phyloP scores from a whole-genome alignment of 2,329 filamentous ascomycete species.

The Botrytis deweyae region DNA sequence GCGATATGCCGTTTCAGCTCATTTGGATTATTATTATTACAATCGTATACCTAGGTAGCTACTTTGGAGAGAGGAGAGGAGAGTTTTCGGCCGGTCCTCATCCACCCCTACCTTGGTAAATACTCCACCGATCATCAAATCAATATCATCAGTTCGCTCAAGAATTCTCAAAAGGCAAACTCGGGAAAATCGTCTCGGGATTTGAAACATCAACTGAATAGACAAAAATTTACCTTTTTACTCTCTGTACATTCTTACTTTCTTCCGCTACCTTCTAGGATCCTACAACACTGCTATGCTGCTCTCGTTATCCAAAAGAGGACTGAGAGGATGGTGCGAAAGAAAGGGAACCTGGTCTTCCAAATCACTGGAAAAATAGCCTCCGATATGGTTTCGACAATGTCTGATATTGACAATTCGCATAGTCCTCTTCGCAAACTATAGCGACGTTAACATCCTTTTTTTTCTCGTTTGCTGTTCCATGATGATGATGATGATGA shows the following conservation, averaged over 20 bases:
- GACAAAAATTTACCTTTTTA: background rate
- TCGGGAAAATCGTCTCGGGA: constrained; percentile 1
- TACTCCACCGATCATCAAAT: background rate
- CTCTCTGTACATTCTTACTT: background rate
- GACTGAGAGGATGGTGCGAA: background rate
- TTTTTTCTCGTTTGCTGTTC: background rate
- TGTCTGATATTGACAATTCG: background rate
- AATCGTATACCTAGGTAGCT: background rate
- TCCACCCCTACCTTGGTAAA: background rate
- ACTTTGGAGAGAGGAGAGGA: background rate
- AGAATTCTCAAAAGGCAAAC: background rate
- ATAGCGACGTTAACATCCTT: background rate
- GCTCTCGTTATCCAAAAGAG: background rate
- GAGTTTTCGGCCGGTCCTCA: background rate
- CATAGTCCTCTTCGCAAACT: background rate
- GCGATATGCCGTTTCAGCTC: background rate
- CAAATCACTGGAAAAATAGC: background rate
- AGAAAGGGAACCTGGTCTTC: background rate
- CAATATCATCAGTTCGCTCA: background rate
- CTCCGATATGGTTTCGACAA: background rate
- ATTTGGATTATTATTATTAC: background rate
- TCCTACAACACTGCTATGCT: background rate
- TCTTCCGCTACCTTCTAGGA: background rate
- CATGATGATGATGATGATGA: background rate
- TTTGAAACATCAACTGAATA: background rate